phyloP scores from a whole-genome alignment of 108 stramenopile genomes.

The Skeletonema grethae region DNA sequence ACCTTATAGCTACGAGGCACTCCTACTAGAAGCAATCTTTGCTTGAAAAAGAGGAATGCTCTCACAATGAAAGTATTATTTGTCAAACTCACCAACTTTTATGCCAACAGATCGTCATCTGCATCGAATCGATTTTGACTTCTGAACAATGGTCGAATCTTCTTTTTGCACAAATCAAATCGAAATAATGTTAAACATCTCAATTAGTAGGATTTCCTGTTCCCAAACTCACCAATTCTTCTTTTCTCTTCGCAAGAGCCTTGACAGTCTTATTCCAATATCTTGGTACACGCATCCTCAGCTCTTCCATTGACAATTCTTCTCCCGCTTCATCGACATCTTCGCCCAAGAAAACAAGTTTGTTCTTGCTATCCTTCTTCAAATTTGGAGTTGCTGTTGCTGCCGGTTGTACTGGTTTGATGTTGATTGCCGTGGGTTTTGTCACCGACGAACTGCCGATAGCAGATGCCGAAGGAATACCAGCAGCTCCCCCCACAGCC shows the following conservation, averaged over 20 bases:
- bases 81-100: conserved; percentile 2
- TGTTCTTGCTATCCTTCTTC: conserved; percentile 21
- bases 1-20: background rate
- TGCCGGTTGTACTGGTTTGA: background rate
- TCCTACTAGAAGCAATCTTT: background rate
- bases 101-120: background rate
- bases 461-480: conserved; percentile 6
- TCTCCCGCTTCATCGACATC: conserved; percentile 37
- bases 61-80: conserved; percentile 2
- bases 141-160: background rate
- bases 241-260: conserved; percentile 22
- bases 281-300: conserved; percentile 35
- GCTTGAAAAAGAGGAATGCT: background rate
- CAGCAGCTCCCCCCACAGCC: conserved; percentile 27
- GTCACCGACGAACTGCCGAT: conserved; percentile 1
- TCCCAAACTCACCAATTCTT: conserved; percentile 7
- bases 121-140: background rate
- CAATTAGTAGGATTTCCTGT: background rate
- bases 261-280: conserved; percentile 36
- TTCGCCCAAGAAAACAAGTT: conserved; percentile 34
- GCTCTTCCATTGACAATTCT: conserved; percentile 47
- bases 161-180: background rate
- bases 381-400: conserved; percentile 3
- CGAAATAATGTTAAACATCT: background rate
- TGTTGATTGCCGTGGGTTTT: conserved; percentile 3